Evolutionary conservation across 2,329 filamentous ascomycete genomes (phyloP), one percentile per base, ranked within the genome.

Genomic region (Chaetomiaceae sp.): DNA sequence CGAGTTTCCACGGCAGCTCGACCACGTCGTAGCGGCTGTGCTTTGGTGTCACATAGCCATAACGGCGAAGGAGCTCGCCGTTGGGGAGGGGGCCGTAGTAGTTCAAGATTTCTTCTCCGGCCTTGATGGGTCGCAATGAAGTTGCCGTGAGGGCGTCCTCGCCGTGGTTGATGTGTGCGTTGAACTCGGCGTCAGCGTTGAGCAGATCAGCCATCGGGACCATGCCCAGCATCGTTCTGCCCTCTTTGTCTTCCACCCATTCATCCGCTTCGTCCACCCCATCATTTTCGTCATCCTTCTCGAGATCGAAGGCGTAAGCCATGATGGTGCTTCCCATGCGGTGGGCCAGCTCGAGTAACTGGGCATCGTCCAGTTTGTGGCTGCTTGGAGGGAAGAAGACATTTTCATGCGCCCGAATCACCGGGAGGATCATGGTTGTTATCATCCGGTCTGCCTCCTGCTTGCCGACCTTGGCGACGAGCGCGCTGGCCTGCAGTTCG

Each of bases 261-360:
- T 80, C 82, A 20, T 83, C 82, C 6, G 78, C 72, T 12, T 82
- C 78, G 1, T 83, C 79, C 3, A 78, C 60, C 2, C 78, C 72
- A 12, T 82, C 78, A 2, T 83, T 78, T 3, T 79, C 60, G 7
- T 67, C 69, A 4, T 72, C 70, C 7, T 73, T 73, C 42, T 81
- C 79, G 6, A 95, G 78, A 59, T 96, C 90, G 64, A 96, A 96
- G 0, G 89, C 89, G 64, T 95, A 96, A 0, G 89, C 86, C 89
- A 96, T 95, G 58, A 96, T 92, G 14, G 86, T 82, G 54, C 86
- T 91, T 1, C 87, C 90, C 84, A 95, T 91, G 8, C 82, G 77
- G 65, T 95, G 89, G 46, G 87, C 86, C 16, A 83, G 63, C 7
- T 58, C 55, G 2, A 79, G 55, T 2, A 82, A 65, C 20, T 76